Conservation (phyloP, 495 filamentous ascomycete genomes). For the Apiosordaria backusii region DNA sequence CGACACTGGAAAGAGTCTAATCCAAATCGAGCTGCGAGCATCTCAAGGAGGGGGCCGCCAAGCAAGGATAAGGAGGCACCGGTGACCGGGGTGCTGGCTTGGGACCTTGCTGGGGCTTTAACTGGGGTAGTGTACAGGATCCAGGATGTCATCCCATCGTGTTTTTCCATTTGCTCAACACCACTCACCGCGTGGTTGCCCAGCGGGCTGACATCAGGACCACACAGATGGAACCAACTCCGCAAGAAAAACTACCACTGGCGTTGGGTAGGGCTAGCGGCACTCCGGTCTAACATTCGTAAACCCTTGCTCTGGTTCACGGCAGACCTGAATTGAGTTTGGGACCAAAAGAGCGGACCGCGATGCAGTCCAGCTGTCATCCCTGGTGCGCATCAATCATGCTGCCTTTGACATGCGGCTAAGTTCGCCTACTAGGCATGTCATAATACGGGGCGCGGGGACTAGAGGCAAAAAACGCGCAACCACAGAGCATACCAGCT, state of each 20-base stretch:
- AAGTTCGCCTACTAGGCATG: not conserved
- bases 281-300: too few relatives aligned
- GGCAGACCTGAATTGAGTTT: not conserved
- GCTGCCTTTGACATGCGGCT: not conserved
- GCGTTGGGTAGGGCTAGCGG: too few relatives aligned
- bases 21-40: constrained; percentile 24
- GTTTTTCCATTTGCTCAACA: not conserved
- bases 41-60: constrained; percentile 20
- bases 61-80: constrained; percentile 28
- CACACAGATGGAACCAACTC: not conserved
- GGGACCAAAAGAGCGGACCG: not conserved
- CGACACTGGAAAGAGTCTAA: constrained; percentile 23
- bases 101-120: not conserved
- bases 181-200: not conserved
- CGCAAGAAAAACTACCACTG: too few relatives aligned
- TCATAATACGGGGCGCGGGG: not conserved
- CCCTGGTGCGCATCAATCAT: constrained; percentile 1
- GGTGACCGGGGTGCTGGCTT: constrained; percentile 22
- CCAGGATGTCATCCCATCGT: not conserved
- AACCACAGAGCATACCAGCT: constrained; percentile 17
- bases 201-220: not conserved
- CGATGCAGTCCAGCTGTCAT: not conserved
- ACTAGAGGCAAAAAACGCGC: constrained; percentile 1
- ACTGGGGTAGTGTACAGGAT: not conserved
- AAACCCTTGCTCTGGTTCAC: not conserved